Base-by-base conservation (phyloP, 1,139 yeast species). In the Lodderomyces elongisporus region DNA sequence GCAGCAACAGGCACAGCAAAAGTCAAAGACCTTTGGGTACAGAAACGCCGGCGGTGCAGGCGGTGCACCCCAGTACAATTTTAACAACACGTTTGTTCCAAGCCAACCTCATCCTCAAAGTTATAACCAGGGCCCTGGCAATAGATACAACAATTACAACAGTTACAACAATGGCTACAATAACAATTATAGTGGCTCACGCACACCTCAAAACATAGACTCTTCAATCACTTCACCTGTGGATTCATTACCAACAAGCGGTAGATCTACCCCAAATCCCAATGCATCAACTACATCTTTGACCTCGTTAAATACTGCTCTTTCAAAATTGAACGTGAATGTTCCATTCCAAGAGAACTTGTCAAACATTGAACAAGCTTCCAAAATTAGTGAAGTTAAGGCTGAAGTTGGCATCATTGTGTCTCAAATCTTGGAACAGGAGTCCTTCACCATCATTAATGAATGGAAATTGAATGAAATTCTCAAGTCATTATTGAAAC, bases 261-360 rank as follows among this genome's bases (percentile, higher is more conserved):
- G 74, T 14, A 45, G 58, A 23, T 56, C 55, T 24, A 63, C 70
- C 4, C 70, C 72, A 21, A 58, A 51, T 18, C 53, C 64, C 6
- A 58, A 57, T 29, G 62, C 68, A 3, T 77, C 85, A 3, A 69
- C 87, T 15, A 73, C 89, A 8, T 85, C 95, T 4, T 65, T 85
- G 44, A 60, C 84, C 7, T 81, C 91, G 7, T 64, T 88, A 40
- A 76, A 75, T 40, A 71, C 84, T 27, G 84, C 91, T 7, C 66
- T 87, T 51, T 70, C 71, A 40, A 84, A 82, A 47, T 61, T 88
- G 43, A 61, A 63, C 32, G 51, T 66, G 23, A 54, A 77, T 30
- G 63, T 83, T n/a, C 95, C 96, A 14, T 67, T 88, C 41, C 72
- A 81, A 32, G 79, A 74, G 23, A 58, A 70, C 40, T 63, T 89